Evolutionary conservation across 108 stramenopile species (phyloP).

Genomic region (Stephanodiscus triporus): DNA sequence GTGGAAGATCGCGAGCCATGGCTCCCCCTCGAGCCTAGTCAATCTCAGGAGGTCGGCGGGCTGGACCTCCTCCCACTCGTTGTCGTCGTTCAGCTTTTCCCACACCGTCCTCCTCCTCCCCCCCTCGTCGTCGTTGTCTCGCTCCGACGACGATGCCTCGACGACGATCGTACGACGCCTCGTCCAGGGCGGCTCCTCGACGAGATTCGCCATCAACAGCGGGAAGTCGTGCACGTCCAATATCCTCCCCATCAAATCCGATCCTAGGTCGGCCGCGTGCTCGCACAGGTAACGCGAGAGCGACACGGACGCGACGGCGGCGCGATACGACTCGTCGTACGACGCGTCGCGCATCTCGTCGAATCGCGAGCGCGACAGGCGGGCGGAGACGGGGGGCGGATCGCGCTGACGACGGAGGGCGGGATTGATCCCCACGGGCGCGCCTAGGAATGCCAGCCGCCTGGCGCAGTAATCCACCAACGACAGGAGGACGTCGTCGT

Average conservation of each 20-base stretch:
- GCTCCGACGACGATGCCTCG: background rate
- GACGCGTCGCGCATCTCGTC: constrained; percentile 43
- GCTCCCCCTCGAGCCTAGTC: constrained; percentile 78
- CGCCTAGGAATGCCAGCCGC: constrained; percentile 48
- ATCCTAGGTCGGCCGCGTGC: constrained; percentile 22
- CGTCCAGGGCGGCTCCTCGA: constrained; percentile 91
- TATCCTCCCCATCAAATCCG: constrained; percentile 46
- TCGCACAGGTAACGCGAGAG: constrained; percentile 47
- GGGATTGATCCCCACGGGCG: constrained; percentile 29
- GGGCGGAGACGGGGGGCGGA: constrained; percentile 16
- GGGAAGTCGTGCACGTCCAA: constrained; percentile 83
- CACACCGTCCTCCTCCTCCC: constrained; percentile 36
- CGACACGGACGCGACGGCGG: constrained; percentile 44
- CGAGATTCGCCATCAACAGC: constrained; percentile 65
- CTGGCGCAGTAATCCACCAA: constrained; percentile 59
- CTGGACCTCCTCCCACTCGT: constrained; percentile 62
- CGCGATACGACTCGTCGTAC: constrained; percentile 33
- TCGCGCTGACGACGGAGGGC: constrained; percentile 40
- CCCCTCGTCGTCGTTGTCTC: background rate
- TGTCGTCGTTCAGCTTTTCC: constrained; percentile 71
- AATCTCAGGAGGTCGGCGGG: constrained; percentile 64
- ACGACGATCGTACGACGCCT: constrained; percentile 32
- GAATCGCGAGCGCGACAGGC: constrained; percentile 26
- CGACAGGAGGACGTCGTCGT: constrained; percentile 32
- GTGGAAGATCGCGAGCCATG: constrained; percentile 83